A percentile compares a stretch with the other conserved stretches of the same genome.
Evolutionary conservation across 73 alveolate species (phyloP).

Genomic region (Paramecium octaurelia): DNA sequence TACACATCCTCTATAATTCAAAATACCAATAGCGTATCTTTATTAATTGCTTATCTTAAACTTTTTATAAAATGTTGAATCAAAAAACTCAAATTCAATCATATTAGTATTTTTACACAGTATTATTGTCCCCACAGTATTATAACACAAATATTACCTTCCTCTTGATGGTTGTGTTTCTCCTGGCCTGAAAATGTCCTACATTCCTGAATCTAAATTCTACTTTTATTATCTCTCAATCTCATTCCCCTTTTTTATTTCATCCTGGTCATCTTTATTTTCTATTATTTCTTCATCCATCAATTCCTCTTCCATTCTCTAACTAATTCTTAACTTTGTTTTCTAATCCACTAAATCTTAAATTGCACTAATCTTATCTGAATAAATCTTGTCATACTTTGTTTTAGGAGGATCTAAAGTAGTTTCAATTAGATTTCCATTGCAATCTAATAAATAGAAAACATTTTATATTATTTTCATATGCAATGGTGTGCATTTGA

Average conservation of each 20-base stretch:
- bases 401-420: neutral
- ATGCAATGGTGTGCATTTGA: neutral
- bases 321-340: neutral
- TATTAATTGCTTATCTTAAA: neutral
- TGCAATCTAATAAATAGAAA: neutral
- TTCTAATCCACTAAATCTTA: neutral
- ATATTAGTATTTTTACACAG: neutral
- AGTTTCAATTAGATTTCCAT: neutral
- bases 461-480: neutral
- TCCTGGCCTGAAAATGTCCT: conserved; percentile 26
- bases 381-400: neutral
- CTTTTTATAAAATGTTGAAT: conserved; percentile 21
- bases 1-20: conserved; percentile 50
- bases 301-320: neutral
- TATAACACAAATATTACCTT: neutral
- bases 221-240: neutral
- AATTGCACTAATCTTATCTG: neutral
- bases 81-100: conserved; percentile 40
- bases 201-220: neutral
- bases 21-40: neutral
- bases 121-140: conserved; percentile 19
- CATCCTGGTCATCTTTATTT: neutral
- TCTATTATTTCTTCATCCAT: neutral
- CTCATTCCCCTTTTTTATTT: neutral
- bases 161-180: neutral